Evolutionary conservation across 192 early-diverging fungal species (phyloP), one percentile per base, ranked within the genome.

Genomic region (Rhizophagus prolifer): DNA sequence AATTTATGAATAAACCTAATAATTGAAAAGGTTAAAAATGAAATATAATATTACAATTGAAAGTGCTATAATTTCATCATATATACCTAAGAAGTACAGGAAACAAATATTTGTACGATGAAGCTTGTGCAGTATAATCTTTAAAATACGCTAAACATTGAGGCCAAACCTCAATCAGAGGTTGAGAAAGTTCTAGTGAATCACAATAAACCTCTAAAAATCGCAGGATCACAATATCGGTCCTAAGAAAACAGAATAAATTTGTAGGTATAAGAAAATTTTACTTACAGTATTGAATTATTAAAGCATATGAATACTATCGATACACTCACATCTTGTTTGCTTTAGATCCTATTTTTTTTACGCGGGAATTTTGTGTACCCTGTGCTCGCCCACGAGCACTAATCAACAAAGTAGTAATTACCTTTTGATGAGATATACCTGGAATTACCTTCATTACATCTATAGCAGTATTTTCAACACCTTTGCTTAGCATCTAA

Each of bases 121-220:
- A 81, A 0, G 89, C 85, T 74, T 90, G 87, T 9, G 87, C 76
- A 36, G 83, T 81, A 61, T 87, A 88, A 21, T 94, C 92, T 54
- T 88, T 91, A 14, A 86, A 78, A 72, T 89, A 92, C 4, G 85
- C 74, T 34, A 85, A 54, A 25, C 91, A 85, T 25, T 82, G 65
- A 1, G 88, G 88, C 92, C 92, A 94, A 9, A 90, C 79, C 23
- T 89, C 85, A 19, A 77, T 77, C 6, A 92, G 73, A 1, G 84
- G 68, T 31, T 90, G 89, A 0, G 82, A 72, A 14, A 74, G 16
- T n/a, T 81, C 79, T 69, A 87, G 69, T 25, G 81, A 79, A 10
- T 80, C 75, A 65, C 85, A 86, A 36, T 91, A 92, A 23, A 88
- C 87, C 72, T 92, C 91, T 19, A 89, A 71, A 79, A 92, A 92